These are phyloP conservation scores for Eragrostis nindensis DNA, from an alignment of 176 grass and related monocot genomes.

Conservation along the genomic window DNA sequence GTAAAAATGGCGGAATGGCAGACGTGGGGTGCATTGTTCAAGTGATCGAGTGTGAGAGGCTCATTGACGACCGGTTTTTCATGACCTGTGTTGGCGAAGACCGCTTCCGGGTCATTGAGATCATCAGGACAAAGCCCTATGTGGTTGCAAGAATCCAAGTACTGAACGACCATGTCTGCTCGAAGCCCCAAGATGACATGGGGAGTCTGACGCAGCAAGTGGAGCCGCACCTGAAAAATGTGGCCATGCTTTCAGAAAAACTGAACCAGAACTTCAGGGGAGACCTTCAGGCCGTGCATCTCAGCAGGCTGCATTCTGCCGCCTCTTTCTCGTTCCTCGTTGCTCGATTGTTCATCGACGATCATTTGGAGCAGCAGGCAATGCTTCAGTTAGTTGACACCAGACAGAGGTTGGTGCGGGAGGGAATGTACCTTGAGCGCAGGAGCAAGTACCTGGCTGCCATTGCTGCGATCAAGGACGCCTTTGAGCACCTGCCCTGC, in stretches of 20 bases:
- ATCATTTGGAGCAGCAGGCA: constrained; percentile 60
- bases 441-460: constrained; percentile 59
- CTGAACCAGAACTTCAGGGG: constrained; percentile 45
- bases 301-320: constrained; percentile 50
- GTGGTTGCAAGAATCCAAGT: constrained; percentile 65
- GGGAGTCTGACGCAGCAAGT: constrained; percentile 61
- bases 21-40: constrained; percentile 77
- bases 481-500: constrained; percentile 48
- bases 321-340: constrained; percentile 69
- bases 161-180: constrained; percentile 45
- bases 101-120: constrained; percentile 63
- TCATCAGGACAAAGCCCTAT: constrained; percentile 82
- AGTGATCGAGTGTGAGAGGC: constrained; percentile 72
- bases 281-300: constrained; percentile 26
- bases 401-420: constrained; percentile 17
- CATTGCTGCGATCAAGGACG: constrained; percentile 42
- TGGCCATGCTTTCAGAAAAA: constrained; percentile 72
- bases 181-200: constrained; percentile 41
- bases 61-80: constrained; percentile 78
- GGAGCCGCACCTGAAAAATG: constrained; percentile 60
- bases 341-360: constrained; percentile 56
- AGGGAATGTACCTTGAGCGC: constrained; percentile 42
- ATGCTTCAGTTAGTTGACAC: constrained; percentile 43
- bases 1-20: background rate
- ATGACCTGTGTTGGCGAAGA: constrained; percentile 74